phyloP scores from a whole-genome alignment of 192 early-diverging fungal genomes.

The Dissophora globulifera region DNA sequence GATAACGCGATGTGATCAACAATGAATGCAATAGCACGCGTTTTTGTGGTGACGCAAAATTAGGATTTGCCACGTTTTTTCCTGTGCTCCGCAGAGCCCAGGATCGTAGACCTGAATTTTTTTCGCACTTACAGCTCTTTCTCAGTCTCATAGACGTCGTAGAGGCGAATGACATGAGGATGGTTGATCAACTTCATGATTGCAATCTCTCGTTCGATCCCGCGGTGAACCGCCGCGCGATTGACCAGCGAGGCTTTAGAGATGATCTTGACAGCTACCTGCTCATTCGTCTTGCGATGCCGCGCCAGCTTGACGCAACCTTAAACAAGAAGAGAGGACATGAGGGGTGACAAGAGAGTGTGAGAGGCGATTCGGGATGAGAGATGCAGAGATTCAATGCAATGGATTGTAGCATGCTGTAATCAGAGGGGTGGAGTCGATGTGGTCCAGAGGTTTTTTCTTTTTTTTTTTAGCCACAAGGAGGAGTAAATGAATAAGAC shows the following conservation, averaged over 20 bases:
- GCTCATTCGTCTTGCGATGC: constrained; percentile 62
- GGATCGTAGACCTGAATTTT: no score
- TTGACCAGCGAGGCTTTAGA: constrained; percentile 58
- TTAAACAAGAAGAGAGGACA: constrained; percentile 11
- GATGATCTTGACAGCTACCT: constrained; percentile 66
- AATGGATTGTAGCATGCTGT: no score
- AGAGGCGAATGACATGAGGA: constrained; percentile 61
- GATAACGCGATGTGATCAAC: no score
- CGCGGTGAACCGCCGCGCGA: constrained; percentile 56
- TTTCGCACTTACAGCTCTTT: constrained; percentile 45
- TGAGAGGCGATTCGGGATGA: no score
- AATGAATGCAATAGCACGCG: not conserved
- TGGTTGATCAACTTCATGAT: constrained; percentile 66
- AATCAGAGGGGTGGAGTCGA: not conserved
- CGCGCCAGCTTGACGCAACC: constrained; percentile 63
- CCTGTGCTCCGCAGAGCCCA: not conserved
- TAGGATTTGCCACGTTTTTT: not conserved
- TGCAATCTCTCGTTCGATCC: constrained; percentile 65
- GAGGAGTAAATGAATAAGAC: no score
- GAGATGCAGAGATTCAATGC: no score
- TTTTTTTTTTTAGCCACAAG: no score
- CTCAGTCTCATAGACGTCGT: constrained; percentile 62
- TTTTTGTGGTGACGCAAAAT: not conserved
- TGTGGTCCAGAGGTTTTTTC: no score
- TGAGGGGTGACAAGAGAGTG: not conserved